These are phyloP conservation scores for Aotearoamyces nothofagi DNA, from an alignment of 2,329 filamentous ascomycete genomes.

Conservation along the genomic window DNA sequence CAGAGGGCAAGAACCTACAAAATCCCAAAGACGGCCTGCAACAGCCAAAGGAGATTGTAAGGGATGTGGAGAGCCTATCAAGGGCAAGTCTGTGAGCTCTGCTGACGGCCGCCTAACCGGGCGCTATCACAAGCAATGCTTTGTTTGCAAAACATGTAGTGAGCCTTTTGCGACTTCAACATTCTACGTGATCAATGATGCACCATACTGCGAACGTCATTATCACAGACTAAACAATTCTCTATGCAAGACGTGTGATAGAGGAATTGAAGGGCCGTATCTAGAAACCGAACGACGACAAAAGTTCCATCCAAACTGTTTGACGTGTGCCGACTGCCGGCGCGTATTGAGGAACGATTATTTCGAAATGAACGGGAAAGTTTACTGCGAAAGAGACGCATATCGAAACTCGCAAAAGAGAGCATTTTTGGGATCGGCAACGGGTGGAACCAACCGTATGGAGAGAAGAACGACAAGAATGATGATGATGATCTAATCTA, in stretches of 20 bases:
- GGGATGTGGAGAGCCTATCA: slow-evolving; percentile 63
- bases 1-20: slow-evolving; percentile 6
- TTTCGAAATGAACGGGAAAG: slow-evolving; percentile 68
- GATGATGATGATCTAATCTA: slow-evolving; percentile 30
- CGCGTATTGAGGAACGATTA: slow-evolving; percentile 68
- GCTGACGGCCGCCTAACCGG: slow-evolving; percentile 85
- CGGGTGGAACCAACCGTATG: slow-evolving; percentile 18
- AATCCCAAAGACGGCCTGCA: slow-evolving; percentile 7
- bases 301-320: slow-evolving; percentile 81
- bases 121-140: slow-evolving; percentile 89
- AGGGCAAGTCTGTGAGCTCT: slow-evolving; percentile 85
- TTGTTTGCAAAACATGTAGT: slow-evolving; percentile 75
- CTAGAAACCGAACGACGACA: slow-evolving; percentile 63
- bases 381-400: slow-evolving; percentile 82
- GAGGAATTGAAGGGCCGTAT: slow-evolving; percentile 87
- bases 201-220: slow-evolving; percentile 80
- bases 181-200: slow-evolving; percentile 82
- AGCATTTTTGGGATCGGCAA: slow-evolving; percentile 7
- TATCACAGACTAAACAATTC: slow-evolving; percentile 88
- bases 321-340: slow-evolving; percentile 70
- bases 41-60: slow-evolving; percentile 53
- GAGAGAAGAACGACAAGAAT: slow-evolving; percentile 31
- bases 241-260: slow-evolving; percentile 63
- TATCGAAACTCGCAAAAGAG: slow-evolving; percentile 20
- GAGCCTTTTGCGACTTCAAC: slow-evolving; percentile 73